A percentile compares a stretch with the other conserved stretches of the same genome.
phyloP scores from a whole-genome alignment of 1,139 yeast species.

The Kluyveromyces sp. region DNA sequence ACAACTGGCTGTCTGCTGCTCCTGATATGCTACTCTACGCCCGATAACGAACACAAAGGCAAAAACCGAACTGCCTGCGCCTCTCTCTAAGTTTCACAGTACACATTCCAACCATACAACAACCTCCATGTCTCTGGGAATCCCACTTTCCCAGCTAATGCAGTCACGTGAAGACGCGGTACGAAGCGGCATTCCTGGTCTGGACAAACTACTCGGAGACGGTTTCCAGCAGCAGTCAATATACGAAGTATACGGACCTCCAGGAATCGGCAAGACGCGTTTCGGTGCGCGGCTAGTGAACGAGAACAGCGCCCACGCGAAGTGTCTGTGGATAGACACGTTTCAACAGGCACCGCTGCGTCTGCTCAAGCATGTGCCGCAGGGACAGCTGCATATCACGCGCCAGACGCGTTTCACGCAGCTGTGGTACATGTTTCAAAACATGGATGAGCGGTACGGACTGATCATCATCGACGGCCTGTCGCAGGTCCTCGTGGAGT shows the following conservation, averaged over 20 bases:
- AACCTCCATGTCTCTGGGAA: conserved; percentile 26
- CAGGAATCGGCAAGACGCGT: conserved; percentile 29
- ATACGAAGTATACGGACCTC: conserved; percentile 31
- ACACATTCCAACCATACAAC: background rate
- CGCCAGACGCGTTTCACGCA: conserved; percentile 24
- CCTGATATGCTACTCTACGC: too few species aligned
- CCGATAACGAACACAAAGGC: too few species aligned
- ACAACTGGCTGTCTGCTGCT: too few species aligned
- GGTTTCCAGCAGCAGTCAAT: conserved; percentile 27
- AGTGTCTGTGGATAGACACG: conserved; percentile 27
- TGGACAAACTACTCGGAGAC: conserved; percentile 13
- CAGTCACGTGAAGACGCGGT: conserved; percentile 21
- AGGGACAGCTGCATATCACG: conserved; percentile 9
- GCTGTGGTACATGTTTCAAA: conserved; percentile 23
- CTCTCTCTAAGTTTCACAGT: too few species aligned
- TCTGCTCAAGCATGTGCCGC: conserved; percentile 1
- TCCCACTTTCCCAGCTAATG: conserved; percentile 30
- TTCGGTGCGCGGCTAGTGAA: conserved; percentile 20
- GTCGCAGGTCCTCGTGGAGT: conserved; percentile 25
- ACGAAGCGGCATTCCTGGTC: conserved; percentile 18
- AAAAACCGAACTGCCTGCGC: too few species aligned
- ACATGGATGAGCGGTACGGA: conserved; percentile 14
- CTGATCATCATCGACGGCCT: conserved; percentile 30
- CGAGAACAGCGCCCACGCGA: conserved; percentile 7
- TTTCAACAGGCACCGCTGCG: conserved; percentile 15